A percentile compares a stretch with the other conserved stretches of the same genome.
phyloP scores from a whole-genome alignment of 305 asterid species.

The Plantago lanceolata region DNA sequence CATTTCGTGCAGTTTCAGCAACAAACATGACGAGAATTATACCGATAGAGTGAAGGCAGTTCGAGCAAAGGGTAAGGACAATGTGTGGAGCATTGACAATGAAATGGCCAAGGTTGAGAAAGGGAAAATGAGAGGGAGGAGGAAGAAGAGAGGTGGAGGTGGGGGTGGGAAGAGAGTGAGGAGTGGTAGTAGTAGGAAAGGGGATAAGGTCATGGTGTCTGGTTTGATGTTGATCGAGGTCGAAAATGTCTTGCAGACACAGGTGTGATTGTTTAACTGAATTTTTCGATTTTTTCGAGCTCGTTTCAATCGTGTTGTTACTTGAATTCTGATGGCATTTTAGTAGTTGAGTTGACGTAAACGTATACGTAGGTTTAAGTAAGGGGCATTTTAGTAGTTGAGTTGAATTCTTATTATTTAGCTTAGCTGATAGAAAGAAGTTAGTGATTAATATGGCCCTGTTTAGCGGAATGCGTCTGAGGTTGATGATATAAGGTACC shows the following conservation, averaged over 20 bases:
- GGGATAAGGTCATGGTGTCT: constrained; percentile 68
- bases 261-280: constrained; percentile 42
- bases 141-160: constrained; percentile 48
- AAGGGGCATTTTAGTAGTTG: no score
- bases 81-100: constrained; percentile 88
- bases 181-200: constrained; percentile 32
- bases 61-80: constrained; percentile 69
- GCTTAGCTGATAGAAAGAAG: no score
- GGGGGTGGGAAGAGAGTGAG: constrained; percentile 21
- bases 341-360: no score
- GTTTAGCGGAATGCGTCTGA: no score
- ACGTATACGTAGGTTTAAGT: no score
- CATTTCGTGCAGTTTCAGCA: constrained; percentile 42
- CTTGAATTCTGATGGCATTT: background rate
- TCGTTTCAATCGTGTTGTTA: background rate
- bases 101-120: constrained; percentile 43
- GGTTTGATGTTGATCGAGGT: constrained; percentile 80
- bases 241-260: constrained; percentile 79
- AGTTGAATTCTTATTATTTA: no score
- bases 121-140: constrained; percentile 38
- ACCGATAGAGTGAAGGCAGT: constrained; percentile 28
- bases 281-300: background rate
- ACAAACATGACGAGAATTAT: constrained; percentile 9
- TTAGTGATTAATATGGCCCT: background rate
- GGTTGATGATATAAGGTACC: no score